Percentiles rank a stretch among this genome's conserved stretches.
phyloP scores from a whole-genome alignment of 192 early-diverging fungal species.

The Chytriomyces hyalinus region DNA sequence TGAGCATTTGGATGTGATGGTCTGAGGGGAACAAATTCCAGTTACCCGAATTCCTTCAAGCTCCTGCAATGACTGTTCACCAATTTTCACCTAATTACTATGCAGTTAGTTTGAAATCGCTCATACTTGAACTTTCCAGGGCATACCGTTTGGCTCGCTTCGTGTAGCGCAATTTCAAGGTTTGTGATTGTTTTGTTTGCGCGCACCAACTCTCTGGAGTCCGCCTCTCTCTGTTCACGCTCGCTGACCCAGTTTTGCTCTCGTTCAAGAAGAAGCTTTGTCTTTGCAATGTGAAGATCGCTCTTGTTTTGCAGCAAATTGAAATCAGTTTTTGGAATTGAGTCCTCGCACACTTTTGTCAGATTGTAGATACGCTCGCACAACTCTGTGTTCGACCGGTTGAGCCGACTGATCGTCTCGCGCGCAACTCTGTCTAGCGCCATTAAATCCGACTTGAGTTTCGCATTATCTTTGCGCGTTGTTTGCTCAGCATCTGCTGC shows the following conservation, averaged over 20 bases:
- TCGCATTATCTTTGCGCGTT: slow-evolving; percentile 44
- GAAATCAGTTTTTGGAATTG: slow-evolving; percentile 45
- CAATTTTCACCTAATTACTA: background rate
- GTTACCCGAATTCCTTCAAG: slow-evolving; percentile 10
- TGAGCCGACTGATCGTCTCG: slow-evolving; percentile 43
- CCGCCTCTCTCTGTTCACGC: slow-evolving; percentile 3
- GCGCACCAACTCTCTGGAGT: slow-evolving; percentile 6
- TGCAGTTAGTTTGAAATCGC: background rate
- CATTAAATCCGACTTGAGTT: slow-evolving; percentile 44
- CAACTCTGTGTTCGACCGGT: slow-evolving; percentile 31
- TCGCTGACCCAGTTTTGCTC: slow-evolving; percentile 49
- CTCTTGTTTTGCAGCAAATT: slow-evolving; percentile 37
- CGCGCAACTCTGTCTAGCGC: slow-evolving; percentile 44
- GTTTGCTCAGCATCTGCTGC: slow-evolving; percentile 38
- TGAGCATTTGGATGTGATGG: background rate
- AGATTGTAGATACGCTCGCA: slow-evolving; percentile 17
- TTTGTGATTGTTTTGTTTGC: slow-evolving; percentile 22
- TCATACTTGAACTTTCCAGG: background rate
- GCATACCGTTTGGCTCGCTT: slow-evolving; percentile 9
- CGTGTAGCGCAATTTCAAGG: slow-evolving; percentile 28
- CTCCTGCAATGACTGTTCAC: slow-evolving; percentile 2
- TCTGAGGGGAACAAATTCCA: background rate
- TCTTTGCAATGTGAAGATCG: slow-evolving; percentile 45
- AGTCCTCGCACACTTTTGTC: slow-evolving; percentile 26
- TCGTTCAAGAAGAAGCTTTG: slow-evolving; percentile 43